Evolutionary conservation across 257 asterid species (phyloP).

Genomic region (Thymus mandschuricus): DNA sequence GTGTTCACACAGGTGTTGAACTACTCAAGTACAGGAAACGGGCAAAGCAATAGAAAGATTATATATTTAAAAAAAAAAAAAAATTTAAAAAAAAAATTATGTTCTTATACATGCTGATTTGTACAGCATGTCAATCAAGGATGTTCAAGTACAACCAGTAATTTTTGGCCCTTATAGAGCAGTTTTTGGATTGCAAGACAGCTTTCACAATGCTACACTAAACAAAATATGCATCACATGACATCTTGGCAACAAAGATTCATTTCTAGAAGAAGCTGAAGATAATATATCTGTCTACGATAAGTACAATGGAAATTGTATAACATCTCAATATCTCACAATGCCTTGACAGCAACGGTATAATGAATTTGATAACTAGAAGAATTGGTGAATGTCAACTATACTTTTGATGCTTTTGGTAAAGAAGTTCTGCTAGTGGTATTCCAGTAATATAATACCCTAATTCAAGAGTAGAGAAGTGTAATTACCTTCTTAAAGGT

Average conservation of each 20-base stretch:
- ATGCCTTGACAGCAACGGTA: background rate
- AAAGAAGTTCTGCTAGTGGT: background rate
- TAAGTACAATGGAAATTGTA: background rate
- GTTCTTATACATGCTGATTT: background rate
- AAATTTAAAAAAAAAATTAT: background rate
- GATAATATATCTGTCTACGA: background rate
- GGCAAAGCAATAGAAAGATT: background rate
- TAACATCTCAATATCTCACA: background rate
- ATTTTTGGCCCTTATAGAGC: background rate
- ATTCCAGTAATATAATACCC: background rate
- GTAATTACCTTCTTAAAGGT: conserved; percentile 60
- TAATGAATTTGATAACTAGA: background rate
- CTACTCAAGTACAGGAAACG: background rate
- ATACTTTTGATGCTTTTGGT: background rate
- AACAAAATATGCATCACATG: background rate
- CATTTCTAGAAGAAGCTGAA: background rate
- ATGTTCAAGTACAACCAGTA: background rate
- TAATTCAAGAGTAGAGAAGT: conserved; percentile 4
- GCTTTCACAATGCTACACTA: background rate
- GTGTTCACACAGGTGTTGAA: background rate
- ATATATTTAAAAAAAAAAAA: too few relatives aligned
- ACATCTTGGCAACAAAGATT: background rate
- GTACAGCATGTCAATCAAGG: background rate
- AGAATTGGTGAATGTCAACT: background rate
- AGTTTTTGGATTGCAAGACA: background rate